Evolutionary conservation across 805 yeast genomes (phyloP), one percentile per base, ranked within the genome.

Genomic region (Saccharomyces eubayanus): DNA sequence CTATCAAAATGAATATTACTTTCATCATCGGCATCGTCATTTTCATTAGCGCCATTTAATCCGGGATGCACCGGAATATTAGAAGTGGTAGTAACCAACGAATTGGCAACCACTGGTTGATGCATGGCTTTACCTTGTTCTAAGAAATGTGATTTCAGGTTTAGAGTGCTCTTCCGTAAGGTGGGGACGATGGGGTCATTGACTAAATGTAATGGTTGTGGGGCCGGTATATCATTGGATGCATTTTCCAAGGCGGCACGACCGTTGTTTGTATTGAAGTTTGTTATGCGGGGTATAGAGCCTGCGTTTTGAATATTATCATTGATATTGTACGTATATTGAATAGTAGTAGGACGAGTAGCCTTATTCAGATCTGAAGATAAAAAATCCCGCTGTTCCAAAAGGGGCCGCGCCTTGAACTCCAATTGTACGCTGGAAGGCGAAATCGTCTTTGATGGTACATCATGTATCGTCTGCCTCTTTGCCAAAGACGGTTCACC

Each of bases 1-100:
- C 71, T 81, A 20, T 82, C 77, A 46, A 83, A 79, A 16, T 58
- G 43, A 16, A 16, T 36, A 36, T 55, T 16, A 49, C 20, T 9
- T 46, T 46, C 48, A 14, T 27, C 29, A 16, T 46, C 40, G 6
- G 14, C 24, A 14, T 46, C 27, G 27, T 16, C 24, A 36, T 16
- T 16, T 11, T 36, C 24, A 36, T 16, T 16, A 8, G 24, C 9
- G 8, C 11, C 9, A 11, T 46, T 14, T 9, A 46, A 8, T 46
- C 31, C 48, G 9, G 48, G 11, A 14, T 46, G 48, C 30, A 46
- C 30, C 5, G 29, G 29, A 2, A 36, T 16, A 21, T 6, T 16
- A n/a, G 24, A 24, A 24, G 43, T 8, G 16, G 43, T 36, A 10
- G 43, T 16, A 36, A 36, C 43, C 43, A 36, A 16, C 16, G 24